Conservation (phyloP, 2,329 filamentous ascomycete species). For the Dendryphion nanum region DNA sequence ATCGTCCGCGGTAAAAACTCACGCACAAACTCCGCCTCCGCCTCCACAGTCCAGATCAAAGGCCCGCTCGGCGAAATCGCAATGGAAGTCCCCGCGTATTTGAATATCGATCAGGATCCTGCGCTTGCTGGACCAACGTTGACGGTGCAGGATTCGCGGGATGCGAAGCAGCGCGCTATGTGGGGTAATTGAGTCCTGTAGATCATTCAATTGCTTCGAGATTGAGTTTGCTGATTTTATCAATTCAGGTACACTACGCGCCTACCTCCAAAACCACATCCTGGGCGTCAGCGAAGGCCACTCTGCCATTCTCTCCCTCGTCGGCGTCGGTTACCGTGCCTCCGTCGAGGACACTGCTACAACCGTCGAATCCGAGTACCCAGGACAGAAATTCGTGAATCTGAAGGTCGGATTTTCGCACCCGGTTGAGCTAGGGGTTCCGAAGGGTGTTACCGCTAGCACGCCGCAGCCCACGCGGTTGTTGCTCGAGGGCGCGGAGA, state of each 20-base stretch:
- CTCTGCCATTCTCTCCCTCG: slow-evolving; percentile 85
- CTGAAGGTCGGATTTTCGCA: slow-evolving; percentile 97
- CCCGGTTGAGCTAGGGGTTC: slow-evolving; percentile 85
- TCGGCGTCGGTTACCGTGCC: slow-evolving; percentile 94
- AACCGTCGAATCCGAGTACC: slow-evolving; percentile 65
- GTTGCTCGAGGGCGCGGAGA: slow-evolving; percentile 82
- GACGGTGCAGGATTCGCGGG: slow-evolving; percentile 64
- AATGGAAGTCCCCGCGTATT: slow-evolving; percentile 75
- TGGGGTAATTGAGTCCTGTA: slow-evolving; percentile 71
- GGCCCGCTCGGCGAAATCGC: slow-evolving; percentile 80
- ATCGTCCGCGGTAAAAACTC: slow-evolving; percentile 56
- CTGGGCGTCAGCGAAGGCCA: slow-evolving; percentile 95
- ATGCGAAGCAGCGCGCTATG: slow-evolving; percentile 84
- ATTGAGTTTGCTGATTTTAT: slow-evolving; percentile 1
- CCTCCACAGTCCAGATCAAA: slow-evolving; percentile 69
- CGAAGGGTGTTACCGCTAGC: slow-evolving; percentile 78
- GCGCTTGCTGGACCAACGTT: slow-evolving; percentile 64
- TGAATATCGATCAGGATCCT: slow-evolving; percentile 68
- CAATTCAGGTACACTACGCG: slow-evolving; percentile 76
- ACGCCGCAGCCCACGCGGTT: slow-evolving; percentile 89
- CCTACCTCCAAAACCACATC: slow-evolving; percentile 87
- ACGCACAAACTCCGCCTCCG: slow-evolving; percentile 51
- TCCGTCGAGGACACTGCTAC: slow-evolving; percentile 74
- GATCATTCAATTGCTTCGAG: neutral
- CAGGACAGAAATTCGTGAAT: slow-evolving; percentile 83